A percentile compares a stretch with the other conserved stretches of the same genome.
Evolutionary conservation across 768 basidiomycete genomes (phyloP).

Genomic region (Tulasnella sp.): DNA sequence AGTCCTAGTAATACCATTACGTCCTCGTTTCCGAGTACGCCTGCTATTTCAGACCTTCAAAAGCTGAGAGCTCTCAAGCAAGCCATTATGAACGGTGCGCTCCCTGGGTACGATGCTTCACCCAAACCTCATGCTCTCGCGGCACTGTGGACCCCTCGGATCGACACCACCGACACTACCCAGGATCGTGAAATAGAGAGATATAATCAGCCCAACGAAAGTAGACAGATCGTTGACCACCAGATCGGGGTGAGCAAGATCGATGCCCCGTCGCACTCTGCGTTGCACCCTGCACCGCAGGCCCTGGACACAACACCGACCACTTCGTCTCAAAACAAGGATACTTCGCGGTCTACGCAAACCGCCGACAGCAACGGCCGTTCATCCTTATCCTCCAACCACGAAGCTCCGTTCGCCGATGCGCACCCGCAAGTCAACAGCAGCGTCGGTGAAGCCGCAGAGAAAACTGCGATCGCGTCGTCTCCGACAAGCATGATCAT

Average conservation of each 20-base stretch:
- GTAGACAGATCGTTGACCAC: background rate
- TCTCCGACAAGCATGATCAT: background rate
- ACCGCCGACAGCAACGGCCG: background rate
- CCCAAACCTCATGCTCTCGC: constrained; percentile 5
- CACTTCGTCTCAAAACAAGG: background rate
- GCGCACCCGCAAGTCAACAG: background rate
- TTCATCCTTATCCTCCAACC: background rate
- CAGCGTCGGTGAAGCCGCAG: background rate
- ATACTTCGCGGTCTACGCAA: background rate
- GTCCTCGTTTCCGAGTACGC: background rate
- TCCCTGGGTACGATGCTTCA: background rate
- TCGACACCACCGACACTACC: background rate
- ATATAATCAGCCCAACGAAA: background rate
- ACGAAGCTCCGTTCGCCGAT: background rate
- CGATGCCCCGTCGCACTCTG: background rate
- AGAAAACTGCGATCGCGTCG: background rate
- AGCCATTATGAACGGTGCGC: background rate
- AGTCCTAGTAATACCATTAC: background rate
- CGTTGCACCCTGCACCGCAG: background rate
- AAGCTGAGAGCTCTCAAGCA: constrained; percentile 2
- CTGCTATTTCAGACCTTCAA: background rate
- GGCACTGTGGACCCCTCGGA: background rate
- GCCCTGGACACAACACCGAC: background rate
- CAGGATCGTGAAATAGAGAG: background rate
- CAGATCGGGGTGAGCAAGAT: background rate